Evolutionary conservation across 2,329 filamentous ascomycete species (phyloP).

Genomic region (Colletotrichum godetiae): DNA sequence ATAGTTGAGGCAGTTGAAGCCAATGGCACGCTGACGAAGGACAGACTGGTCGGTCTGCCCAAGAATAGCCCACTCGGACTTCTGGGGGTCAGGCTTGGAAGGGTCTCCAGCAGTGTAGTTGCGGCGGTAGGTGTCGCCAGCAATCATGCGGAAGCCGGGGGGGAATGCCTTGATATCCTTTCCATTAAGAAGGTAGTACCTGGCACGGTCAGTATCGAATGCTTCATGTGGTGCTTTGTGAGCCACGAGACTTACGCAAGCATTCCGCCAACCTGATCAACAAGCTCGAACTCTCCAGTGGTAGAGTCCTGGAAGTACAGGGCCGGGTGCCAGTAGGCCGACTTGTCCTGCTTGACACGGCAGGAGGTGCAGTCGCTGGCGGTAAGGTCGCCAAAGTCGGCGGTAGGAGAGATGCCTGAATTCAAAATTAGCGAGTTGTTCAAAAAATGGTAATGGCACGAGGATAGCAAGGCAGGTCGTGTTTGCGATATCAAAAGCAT

Average conservation of each 20-base stretch:
- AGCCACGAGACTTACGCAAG: constrained; percentile 73
- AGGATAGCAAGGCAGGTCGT: not conserved
- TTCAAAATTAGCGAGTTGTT: not conserved
- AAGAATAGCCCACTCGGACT: constrained; percentile 75
- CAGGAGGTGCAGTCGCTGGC: constrained; percentile 82
- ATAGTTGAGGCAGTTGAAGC: constrained; percentile 97
- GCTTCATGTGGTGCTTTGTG: not conserved
- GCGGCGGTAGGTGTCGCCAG: constrained; percentile 76
- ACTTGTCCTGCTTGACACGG: constrained; percentile 82
- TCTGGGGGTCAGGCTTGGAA: constrained; percentile 70
- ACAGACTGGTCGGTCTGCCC: constrained; percentile 74
- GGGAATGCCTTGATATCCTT: constrained; percentile 80
- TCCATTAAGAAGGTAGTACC: constrained; percentile 85
- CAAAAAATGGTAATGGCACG: not conserved
- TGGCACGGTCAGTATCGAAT: constrained; percentile 44
- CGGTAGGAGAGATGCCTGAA: constrained; percentile 72
- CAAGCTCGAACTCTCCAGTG: constrained; percentile 75
- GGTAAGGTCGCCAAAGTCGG: constrained; percentile 68
- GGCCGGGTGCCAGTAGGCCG: constrained; percentile 86
- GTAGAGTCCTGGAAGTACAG: constrained; percentile 78
- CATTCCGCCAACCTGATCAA: constrained; percentile 83
- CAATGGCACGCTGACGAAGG: constrained; percentile 83
- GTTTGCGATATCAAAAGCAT: not conserved
- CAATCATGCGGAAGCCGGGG: constrained; percentile 82
- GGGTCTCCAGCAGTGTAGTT: constrained; percentile 78